Conservation (phyloP, 192 early-diverging fungal genomes). For the Entomortierella beljakovae region DNA sequence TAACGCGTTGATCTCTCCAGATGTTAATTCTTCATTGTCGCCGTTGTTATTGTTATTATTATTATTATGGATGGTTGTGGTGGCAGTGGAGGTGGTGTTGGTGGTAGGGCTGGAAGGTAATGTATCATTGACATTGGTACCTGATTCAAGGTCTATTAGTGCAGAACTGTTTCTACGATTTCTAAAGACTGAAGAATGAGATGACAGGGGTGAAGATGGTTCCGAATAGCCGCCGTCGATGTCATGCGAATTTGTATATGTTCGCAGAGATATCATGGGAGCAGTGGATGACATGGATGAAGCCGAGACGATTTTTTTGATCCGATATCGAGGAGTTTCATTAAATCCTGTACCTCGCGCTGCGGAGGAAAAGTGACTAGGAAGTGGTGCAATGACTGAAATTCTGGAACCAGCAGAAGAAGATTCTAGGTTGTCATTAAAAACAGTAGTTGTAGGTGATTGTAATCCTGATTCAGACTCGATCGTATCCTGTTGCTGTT, state of each 20-base stretch:
- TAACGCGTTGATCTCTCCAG: neutral
- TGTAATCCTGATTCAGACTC: neutral
- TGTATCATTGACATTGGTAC: neutral
- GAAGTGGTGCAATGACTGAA: slow-evolving; percentile 28
- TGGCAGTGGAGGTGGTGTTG: neutral
- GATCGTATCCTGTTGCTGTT: neutral
- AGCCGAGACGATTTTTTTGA: slow-evolving; percentile 48
- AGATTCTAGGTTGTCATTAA: neutral
- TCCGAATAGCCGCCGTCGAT: slow-evolving; percentile 47
- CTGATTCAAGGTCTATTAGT: slow-evolving; percentile 26
- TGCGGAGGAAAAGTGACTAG: slow-evolving; percentile 19
- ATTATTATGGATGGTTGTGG: too few relatives aligned
- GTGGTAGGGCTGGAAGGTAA: neutral
- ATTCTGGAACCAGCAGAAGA: slow-evolving; percentile 7
- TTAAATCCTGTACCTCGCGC: neutral
- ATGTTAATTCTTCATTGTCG: neutral
- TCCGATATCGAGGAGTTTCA: slow-evolving; percentile 8
- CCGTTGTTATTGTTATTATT: neutral
- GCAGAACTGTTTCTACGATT: slow-evolving; percentile 14
- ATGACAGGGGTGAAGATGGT: slow-evolving; percentile 44
- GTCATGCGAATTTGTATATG: slow-evolving; percentile 19
- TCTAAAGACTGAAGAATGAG: slow-evolving; percentile 12
- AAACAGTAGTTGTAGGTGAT: neutral
- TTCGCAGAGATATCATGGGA: slow-evolving; percentile 34
- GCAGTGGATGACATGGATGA: slow-evolving; percentile 37